A percentile compares a stretch with the other conserved stretches of the same genome.
phyloP scores from a whole-genome alignment of 164 flowering plant species.

The Chimonanthus salicifolius region DNA sequence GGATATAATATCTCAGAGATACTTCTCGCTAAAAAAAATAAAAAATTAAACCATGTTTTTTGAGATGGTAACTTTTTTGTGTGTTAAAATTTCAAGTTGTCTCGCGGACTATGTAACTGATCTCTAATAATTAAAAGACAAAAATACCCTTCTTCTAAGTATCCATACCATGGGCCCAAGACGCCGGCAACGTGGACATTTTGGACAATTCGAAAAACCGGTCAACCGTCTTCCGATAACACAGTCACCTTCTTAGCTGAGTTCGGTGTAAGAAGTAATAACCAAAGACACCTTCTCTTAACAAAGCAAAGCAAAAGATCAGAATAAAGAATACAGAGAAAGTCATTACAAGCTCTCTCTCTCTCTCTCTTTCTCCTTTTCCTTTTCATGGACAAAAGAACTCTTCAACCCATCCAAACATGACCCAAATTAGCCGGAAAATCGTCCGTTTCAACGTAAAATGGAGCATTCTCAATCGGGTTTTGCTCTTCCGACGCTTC shows the following conservation, averaged over 20 bases:
- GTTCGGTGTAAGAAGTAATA: not conserved
- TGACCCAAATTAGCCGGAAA: conserved; percentile 58
- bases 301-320: not conserved
- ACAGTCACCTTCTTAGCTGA: conserved; percentile 14
- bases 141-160: conserved; percentile 2
- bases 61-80: no score
- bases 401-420: conserved; percentile 25
- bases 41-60: no score
- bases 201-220: conserved; percentile 27
- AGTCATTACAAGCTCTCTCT: not conserved
- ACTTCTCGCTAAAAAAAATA: no score
- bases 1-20: no score
- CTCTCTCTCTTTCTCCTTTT: not conserved
- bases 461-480: conserved; percentile 33
- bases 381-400: conserved; percentile 13
- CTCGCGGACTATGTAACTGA: not conserved
- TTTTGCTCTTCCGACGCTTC: conserved; percentile 37
- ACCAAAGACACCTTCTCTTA: not conserved
- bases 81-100: not conserved
- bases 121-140: conserved; percentile 10
- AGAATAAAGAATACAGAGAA: conserved; percentile 1
- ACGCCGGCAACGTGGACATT: conserved; percentile 48
- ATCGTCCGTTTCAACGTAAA: conserved; percentile 32
- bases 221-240: conserved; percentile 47
- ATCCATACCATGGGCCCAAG: conserved; percentile 13